Base-by-base conservation (phyloP, 192 early-diverging fungal genomes). In the Backusella circina region DNA sequence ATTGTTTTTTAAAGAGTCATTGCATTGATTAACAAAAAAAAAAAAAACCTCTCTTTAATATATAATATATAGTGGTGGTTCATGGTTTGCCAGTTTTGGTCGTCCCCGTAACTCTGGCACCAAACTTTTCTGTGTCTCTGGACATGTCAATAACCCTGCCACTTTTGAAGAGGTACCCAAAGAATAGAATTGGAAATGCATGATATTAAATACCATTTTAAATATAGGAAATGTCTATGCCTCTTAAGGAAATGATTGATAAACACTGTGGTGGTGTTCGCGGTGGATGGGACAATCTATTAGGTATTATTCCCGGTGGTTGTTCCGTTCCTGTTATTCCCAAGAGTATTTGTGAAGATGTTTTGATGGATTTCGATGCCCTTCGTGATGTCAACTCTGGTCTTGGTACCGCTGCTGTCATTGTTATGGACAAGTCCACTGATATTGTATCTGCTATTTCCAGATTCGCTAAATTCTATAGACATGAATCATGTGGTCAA, bases 311-410 rank as follows among this genome's bases (percentile, higher is more conserved):
- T 79, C 98, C 97, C 0, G 97, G 98, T 82, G 98, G 97, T 41
- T 95, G 93, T 18, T 98, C 98, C 7, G 96, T 97, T 26, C 97
- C 96, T 2, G 88, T 97, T 31, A 69, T 94, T 61, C 95, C 95
- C 67, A 92, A 93, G 78, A 65, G 83, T 41, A 91, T 96, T 77
- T 96, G 96, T 84, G 92, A 94, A 67, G 93, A 95, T 50, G 94
- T 96, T 21, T 84, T 97, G 83, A 99, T 99, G 98, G 98, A 99
- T 84, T 99, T 98, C 88, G 98, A 99, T 86, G 94, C 94, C 44
- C 88, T 99, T 71, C 92, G 93, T 77, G 98, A 99, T 85, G 91
- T 90, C 41, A 90, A 96, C 79, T 95, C 94, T 76, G 96, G 96
- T 51, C 87, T 99, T 51, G 97, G 97, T 72, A 99, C 97, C 21